These are phyloP conservation scores for Eucalyptus marginata DNA, from an alignment of 345 rosid species.

Conservation along the genomic window DNA sequence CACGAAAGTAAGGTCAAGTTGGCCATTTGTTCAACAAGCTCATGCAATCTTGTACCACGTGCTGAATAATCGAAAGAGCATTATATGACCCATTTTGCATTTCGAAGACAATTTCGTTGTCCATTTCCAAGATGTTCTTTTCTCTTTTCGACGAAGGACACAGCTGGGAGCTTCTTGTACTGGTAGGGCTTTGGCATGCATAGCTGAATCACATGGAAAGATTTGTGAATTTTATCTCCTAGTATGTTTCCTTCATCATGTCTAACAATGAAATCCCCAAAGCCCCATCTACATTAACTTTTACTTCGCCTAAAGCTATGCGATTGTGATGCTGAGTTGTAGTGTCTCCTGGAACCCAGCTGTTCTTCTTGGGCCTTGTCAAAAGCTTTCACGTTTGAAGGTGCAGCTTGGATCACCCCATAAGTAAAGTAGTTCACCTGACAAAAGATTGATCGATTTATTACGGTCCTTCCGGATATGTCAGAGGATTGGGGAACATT, in stretches of 20 bases:
- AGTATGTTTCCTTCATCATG: background rate
- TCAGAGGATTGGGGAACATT: background rate
- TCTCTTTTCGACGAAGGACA: background rate
- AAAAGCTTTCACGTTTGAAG: background rate
- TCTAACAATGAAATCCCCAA: background rate
- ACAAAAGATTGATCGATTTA: background rate
- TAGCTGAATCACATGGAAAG: background rate
- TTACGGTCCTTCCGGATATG: background rate
- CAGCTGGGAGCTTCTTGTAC: fast-evolving
- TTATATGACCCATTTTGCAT: background rate
- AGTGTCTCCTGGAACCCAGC: background rate
- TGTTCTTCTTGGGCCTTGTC: background rate
- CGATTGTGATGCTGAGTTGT: background rate
- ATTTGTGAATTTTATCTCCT: background rate
- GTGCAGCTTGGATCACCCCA: background rate
- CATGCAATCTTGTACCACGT: background rate
- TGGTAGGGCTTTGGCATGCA: background rate
- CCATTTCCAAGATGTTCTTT: background rate
- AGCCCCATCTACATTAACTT: background rate
- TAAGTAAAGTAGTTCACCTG: background rate
- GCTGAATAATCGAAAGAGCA: background rate
- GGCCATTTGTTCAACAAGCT: background rate
- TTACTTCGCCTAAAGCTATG: background rate
- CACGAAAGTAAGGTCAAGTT: background rate
- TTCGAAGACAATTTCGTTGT: background rate